Base-by-base conservation (phyloP, 2,329 filamentous ascomycete species). In the Hymenoscyphus fraxineus region DNA sequence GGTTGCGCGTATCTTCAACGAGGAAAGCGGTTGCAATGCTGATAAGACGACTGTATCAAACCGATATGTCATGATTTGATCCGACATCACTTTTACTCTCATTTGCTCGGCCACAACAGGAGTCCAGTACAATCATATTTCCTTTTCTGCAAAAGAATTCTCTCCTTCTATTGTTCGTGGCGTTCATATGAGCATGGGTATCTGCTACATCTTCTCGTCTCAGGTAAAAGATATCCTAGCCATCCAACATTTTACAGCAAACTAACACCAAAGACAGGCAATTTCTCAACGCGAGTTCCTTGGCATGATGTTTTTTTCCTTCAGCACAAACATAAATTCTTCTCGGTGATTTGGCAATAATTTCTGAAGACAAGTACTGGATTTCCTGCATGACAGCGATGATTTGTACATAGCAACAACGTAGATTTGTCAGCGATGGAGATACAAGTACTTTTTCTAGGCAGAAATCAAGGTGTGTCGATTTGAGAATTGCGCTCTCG, bases 1-100 rank as follows among this genome's bases (percentile, higher is more conserved):
- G 9, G 66, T 74, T 56, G 67, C 71, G 6, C 40, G 54, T 1
- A 32, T 55, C 6, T 70, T 72, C 58, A 59, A 66, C 5, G 59
- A 59, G 3, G 16, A 59, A 2, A 71, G 67, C 22, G 64, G 65
- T 12, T 57, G 61, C 32, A 67, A 64, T 19, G 60, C 69, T 10
- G 47, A 61, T 44, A 60, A 60, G 2, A 9, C 22, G 2, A 27
- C 65, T 9, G 61, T 58, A 41, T 63, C 65, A 54, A 47, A 27
- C 35, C 65, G 69, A 59, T 62, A 58, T 10, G 44, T 51, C 9
- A 22, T 51, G 19, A 22, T 51, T 51, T 44, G 35, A 35, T 35
- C 35, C 35, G 35, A 35, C 35, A 35, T 35, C 35, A 35, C 35
- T 35, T 35, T 10, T 7, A 35, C 7, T 35, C 7, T 3, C 35